Conservation (phyloP, 345 rosid genomes). For the Aquilaria malaccensis region DNA sequence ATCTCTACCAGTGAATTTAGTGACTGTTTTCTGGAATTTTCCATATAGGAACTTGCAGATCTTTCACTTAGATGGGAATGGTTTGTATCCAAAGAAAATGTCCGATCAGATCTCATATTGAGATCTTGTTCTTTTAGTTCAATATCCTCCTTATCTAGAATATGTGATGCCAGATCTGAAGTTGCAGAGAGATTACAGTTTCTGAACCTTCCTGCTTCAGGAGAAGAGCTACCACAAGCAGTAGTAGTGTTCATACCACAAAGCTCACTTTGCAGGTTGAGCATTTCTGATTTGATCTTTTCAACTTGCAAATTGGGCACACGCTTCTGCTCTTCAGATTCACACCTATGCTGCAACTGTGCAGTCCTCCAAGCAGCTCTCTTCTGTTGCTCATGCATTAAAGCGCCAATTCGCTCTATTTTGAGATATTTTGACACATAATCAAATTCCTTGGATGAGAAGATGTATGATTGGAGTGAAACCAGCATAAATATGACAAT, state of each 20-base stretch:
- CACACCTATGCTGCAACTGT: constrained; percentile 74
- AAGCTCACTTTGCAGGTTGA: constrained; percentile 79
- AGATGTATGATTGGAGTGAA: constrained; percentile 88
- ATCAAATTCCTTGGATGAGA: constrained; percentile 84
- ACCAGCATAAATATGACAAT: constrained; percentile 83
- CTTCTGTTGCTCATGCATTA: constrained; percentile 85
- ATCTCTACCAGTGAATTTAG: constrained; percentile 50
- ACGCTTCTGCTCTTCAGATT: constrained; percentile 70
- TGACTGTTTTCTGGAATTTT: constrained; percentile 35
- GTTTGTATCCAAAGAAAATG: constrained; percentile 22
- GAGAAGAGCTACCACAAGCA: constrained; percentile 36
- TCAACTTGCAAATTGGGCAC: constrained; percentile 88
- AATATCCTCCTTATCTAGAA: constrained; percentile 35
- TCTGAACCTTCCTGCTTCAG: constrained; percentile 53
- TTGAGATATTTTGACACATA: constrained; percentile 82
- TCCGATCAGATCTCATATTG: constrained; percentile 30
- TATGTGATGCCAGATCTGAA: not conserved
- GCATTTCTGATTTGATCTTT: constrained; percentile 97
- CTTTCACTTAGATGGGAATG: constrained; percentile 26
- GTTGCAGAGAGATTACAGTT: constrained; percentile 28
- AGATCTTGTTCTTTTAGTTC: constrained; percentile 33
- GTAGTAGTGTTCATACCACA: constrained; percentile 44
- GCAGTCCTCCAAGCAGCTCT: constrained; percentile 96
- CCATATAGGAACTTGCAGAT: constrained; percentile 32
- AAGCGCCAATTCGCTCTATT: constrained; percentile 90